Evolutionary conservation across 805 yeast species (phyloP).

Genomic region (Yarrowia deformans): DNA sequence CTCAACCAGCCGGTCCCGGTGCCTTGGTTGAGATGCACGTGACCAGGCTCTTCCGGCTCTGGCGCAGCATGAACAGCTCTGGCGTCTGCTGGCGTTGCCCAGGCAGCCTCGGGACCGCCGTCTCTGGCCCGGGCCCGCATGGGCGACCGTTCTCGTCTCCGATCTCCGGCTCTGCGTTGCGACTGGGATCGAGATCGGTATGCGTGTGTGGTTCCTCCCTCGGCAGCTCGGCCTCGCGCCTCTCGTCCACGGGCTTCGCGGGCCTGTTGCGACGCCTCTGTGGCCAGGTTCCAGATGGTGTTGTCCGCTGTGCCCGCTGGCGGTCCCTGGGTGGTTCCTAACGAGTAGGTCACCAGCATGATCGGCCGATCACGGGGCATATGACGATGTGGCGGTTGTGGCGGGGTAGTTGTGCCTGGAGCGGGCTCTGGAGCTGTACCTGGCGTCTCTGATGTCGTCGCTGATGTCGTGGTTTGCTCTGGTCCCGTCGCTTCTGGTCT

Average conservation of each 20-base stretch:
- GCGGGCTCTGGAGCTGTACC: too few relatives aligned
- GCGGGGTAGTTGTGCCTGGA: background rate
- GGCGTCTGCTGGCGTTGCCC: background rate
- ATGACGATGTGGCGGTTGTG: background rate
- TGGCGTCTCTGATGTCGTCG: background rate
- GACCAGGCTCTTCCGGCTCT: conserved; percentile 6
- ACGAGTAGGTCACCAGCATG: conserved; percentile 21
- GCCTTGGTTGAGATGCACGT: conserved; percentile 18
- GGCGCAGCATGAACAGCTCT: background rate
- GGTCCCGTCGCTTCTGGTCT: background rate
- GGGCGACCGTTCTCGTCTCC: conserved; percentile 22
- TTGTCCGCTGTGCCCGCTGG: background rate
- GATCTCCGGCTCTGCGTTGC: background rate
- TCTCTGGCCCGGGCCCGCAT: background rate
- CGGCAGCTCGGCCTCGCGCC: conserved; percentile 2
- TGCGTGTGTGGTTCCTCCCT: conserved; percentile 16
- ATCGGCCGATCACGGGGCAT: conserved; percentile 3
- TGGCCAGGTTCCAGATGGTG: conserved; percentile 11
- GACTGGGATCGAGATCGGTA: conserved; percentile 32
- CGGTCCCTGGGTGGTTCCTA: background rate
- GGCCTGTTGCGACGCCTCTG: conserved; percentile 19
- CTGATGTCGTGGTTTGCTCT: background rate
- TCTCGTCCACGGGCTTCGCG: conserved; percentile 16
- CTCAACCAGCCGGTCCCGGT: background rate
- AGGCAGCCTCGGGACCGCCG: conserved; percentile 1